A percentile compares a stretch with the other conserved stretches of the same genome.
Conservation (phyloP, 306 rosid species). For the Cicer arietinum region DNA sequence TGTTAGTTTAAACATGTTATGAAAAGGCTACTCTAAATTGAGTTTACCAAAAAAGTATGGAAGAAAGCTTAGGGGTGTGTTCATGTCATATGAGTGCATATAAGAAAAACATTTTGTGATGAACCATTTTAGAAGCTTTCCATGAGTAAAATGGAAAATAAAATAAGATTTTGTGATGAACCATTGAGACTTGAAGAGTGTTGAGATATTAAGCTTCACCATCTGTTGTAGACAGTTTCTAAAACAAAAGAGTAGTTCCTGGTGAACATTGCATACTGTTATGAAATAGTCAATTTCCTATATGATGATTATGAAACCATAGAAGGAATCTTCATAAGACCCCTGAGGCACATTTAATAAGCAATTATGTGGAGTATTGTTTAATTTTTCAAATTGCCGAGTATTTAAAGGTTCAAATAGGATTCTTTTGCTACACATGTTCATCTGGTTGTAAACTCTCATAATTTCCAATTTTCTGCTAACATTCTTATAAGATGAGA, state of each 20-base stretch:
- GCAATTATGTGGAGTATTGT: not conserved
- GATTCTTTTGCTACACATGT: not conserved
- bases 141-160: not conserved
- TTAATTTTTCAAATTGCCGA: not conserved
- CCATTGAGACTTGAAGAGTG: not conserved
- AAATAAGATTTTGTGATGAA: not conserved
- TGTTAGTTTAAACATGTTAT: not conserved
- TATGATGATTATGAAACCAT: not conserved
- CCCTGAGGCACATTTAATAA: not conserved
- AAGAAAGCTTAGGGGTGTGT: not conserved
- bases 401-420: not conserved
- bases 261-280: not conserved
- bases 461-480: slow-evolving; percentile 26
- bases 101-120: not conserved
- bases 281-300: slow-evolving; percentile 10
- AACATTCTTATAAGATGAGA: slow-evolving; percentile 15
- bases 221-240: slow-evolving; percentile 14
- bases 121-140: not conserved
- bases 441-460: slow-evolving; percentile 8
- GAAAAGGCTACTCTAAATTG: not conserved
- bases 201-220: slow-evolving; percentile 15
- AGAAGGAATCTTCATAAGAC: slow-evolving; percentile 1
- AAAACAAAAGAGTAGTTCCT: slow-evolving; percentile 22
- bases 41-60: not conserved
- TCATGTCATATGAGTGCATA: not conserved